Evolutionary conservation across 768 basidiomycete genomes (phyloP).

Genomic region (Boletus sp.): DNA sequence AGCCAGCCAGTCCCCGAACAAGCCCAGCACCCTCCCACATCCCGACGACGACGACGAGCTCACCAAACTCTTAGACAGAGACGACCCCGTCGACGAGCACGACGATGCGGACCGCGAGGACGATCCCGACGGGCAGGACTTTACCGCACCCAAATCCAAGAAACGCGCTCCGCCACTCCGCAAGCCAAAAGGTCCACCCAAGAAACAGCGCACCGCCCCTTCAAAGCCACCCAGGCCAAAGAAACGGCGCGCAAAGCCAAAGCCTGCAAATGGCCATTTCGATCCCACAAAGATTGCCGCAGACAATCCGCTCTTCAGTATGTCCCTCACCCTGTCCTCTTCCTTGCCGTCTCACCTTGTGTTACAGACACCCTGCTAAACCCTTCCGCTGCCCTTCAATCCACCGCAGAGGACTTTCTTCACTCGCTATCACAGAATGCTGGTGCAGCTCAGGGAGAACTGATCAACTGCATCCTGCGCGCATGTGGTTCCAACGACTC

Average conservation of each 20-base stretch:
- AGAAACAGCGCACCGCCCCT: conserved; percentile 47
- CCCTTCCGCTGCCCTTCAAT: conserved; percentile 81
- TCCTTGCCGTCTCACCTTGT: conserved; percentile 5
- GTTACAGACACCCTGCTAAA: conserved; percentile 87
- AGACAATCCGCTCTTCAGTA: conserved; percentile 92
- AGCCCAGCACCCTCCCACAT: conserved; percentile 51
- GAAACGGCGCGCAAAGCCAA: conserved; percentile 34
- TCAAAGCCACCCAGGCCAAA: conserved; percentile 35
- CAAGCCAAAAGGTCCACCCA: conserved; percentile 40
- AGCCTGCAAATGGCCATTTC: conserved; percentile 48
- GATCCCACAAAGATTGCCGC: conserved; percentile 68
- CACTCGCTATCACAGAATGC: conserved; percentile 72
- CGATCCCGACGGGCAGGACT: conserved; percentile 41
- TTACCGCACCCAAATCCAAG: conserved; percentile 36
- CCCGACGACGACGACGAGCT: conserved; percentile 36
- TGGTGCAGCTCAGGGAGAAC: conserved; percentile 73
- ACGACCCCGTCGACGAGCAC: conserved; percentile 14
- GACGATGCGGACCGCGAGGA: conserved; percentile 35
- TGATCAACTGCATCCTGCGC: conserved; percentile 89
- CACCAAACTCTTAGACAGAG: conserved; percentile 23
- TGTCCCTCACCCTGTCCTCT: conserved; percentile 30
- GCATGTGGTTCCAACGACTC: conserved; percentile 90
- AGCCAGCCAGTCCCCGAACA: conserved; percentile 33
- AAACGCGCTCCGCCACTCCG: conserved; percentile 40
- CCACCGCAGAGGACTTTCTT: conserved; percentile 88